A percentile compares a stretch with the other conserved stretches of the same genome.
Conservation (phyloP, 352 stramenopile genomes). For the Phytophthora meadii region DNA sequence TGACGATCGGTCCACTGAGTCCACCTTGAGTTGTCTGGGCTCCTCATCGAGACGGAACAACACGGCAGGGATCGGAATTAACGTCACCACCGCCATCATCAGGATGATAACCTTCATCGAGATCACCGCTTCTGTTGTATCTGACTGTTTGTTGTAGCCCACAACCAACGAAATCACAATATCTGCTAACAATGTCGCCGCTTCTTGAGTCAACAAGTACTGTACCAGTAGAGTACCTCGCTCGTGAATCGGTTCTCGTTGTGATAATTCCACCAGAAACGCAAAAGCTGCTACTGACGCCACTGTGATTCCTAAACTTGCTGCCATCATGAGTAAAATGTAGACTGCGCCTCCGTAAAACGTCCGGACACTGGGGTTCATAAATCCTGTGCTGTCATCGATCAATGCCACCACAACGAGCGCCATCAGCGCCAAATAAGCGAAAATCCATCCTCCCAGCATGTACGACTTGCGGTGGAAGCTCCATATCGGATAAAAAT, state of each 20-base stretch:
- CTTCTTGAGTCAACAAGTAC: slow-evolving; percentile 67
- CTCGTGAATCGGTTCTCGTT: slow-evolving; percentile 79
- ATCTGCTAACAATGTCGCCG: slow-evolving; percentile 49
- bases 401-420: slow-evolving; percentile 67
- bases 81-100: slow-evolving; percentile 68
- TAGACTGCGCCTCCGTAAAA: slow-evolving; percentile 75
- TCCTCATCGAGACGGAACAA: slow-evolving; percentile 76
- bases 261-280: slow-evolving; percentile 79
- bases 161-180: slow-evolving; percentile 53
- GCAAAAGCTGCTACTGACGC: slow-evolving; percentile 66
- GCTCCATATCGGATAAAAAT: slow-evolving; percentile 80
- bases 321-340: slow-evolving; percentile 74
- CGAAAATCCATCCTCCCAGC: slow-evolving; percentile 71
- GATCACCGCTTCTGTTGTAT: slow-evolving; percentile 45
- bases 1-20: slow-evolving; percentile 64
- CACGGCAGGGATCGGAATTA: slow-evolving; percentile 71
- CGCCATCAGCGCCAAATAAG: slow-evolving; percentile 74
- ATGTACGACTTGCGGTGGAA: slow-evolving; percentile 86
- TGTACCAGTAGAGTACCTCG: slow-evolving; percentile 69
- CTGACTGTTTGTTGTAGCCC: slow-evolving; percentile 41
- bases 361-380: slow-evolving; percentile 49
- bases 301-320: slow-evolving; percentile 66
- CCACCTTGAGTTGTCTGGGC: slow-evolving; percentile 76
- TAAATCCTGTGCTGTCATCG: slow-evolving; percentile 50
- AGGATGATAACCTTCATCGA: slow-evolving; percentile 79